Conservation (phyloP, 768 basidiomycete species). For the Tremella yokohamensis region DNA sequence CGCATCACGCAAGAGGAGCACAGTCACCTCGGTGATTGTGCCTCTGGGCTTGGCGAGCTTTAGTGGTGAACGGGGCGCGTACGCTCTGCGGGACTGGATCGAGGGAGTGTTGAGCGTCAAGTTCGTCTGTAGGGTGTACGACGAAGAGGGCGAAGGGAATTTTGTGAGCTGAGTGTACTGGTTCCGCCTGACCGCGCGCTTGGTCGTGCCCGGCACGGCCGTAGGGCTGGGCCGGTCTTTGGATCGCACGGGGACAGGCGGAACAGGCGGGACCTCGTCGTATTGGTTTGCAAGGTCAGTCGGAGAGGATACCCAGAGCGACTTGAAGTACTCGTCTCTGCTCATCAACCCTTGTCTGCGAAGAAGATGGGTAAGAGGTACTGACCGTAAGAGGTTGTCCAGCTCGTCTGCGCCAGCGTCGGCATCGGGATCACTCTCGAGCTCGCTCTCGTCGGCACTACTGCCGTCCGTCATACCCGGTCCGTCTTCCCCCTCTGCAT, state of each 20-base stretch:
- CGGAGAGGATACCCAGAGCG: conserved; percentile 18
- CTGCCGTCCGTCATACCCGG: conserved; percentile 43
- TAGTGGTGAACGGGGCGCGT: background rate
- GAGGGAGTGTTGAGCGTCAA: background rate
- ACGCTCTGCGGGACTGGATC: background rate
- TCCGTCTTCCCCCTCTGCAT: conserved; percentile 9
- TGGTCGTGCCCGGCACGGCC: conserved; percentile 9
- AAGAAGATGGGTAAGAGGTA: conserved; percentile 6
- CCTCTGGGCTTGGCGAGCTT: conserved; percentile 9
- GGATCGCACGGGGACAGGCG: background rate
- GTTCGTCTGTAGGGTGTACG: conserved; percentile 3
- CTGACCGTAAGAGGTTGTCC: conserved; percentile 32
- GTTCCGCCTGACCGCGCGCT: conserved; percentile 22
- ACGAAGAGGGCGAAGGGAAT: conserved; percentile 20
- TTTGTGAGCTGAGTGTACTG: conserved; percentile 29
- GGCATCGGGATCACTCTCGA: conserved; percentile 8
- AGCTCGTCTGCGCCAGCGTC: conserved; percentile 17
- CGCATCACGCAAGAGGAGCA: conserved; percentile 31
- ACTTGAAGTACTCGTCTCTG: conserved; percentile 36
- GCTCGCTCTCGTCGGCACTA: conserved; percentile 35
- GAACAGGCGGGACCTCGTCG: background rate
- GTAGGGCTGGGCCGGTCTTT: conserved; percentile 8
- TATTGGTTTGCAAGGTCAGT: background rate
- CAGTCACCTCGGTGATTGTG: conserved; percentile 18
- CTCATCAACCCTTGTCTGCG: conserved; percentile 1